A percentile compares a stretch with the other conserved stretches of the same genome.
phyloP scores from a whole-genome alignment of 305 asterid species.

The Lippia alba region DNA sequence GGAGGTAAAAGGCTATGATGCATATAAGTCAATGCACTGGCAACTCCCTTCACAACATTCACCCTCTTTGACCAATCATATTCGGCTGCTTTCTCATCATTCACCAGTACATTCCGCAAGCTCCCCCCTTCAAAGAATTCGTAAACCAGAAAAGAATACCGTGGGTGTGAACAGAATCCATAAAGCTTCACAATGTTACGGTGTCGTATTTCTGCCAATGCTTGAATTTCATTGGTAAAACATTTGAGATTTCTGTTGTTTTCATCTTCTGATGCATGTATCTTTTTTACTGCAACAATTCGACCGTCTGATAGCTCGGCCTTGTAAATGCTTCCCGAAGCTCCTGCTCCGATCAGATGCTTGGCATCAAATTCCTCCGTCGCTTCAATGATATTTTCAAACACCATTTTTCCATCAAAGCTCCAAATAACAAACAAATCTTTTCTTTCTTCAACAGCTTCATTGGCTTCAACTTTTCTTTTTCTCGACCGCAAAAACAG shows the following conservation, averaged over 20 bases:
- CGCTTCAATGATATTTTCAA: constrained; percentile 37
- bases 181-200: constrained; percentile 41
- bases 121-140: constrained; percentile 41
- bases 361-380: constrained; percentile 36
- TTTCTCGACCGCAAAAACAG: background rate
- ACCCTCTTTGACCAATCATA: constrained; percentile 41
- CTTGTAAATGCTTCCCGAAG: constrained; percentile 38
- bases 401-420: constrained; percentile 39
- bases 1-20: constrained; percentile 44
- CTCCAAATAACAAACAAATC: constrained; percentile 32
- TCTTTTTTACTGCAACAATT: constrained; percentile 35
- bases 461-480: background rate
- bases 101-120: constrained; percentile 15
- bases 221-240: constrained; percentile 33
- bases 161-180: constrained; percentile 39
- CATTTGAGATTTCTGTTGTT: background rate
- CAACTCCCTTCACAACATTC: constrained; percentile 41
- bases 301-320: constrained; percentile 25
- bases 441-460: background rate
- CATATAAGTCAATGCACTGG: constrained; percentile 40
- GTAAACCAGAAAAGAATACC: constrained; percentile 40
- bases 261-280: constrained; percentile 30
- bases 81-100: constrained; percentile 31
- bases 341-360: constrained; percentile 39
- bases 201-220: constrained; percentile 36